Base-by-base conservation (phyloP, 2,329 filamentous ascomycete species). In the Colletotrichum horii region DNA sequence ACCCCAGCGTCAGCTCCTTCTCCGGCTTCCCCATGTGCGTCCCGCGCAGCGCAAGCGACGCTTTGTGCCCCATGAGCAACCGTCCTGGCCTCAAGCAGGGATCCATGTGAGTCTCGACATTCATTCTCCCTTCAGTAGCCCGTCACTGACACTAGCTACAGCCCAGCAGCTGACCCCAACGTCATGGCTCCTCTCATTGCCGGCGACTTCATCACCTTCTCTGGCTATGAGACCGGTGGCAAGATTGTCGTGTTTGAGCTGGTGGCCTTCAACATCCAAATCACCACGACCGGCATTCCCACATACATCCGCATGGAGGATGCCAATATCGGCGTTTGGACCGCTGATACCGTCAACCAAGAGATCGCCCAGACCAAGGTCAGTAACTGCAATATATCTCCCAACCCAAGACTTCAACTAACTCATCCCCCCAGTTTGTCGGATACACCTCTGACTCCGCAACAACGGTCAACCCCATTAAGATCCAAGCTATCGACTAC, bases 1-100 rank as follows among this genome's bases (percentile, higher is more conserved):
- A 85, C 76, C 88, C 88, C 1, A 86, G 84, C 66, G 83, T 89
- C 68, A 84, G 82, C 6, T 83, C 86, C 7, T 89, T 88, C 79
- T 86, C 84, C 7, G 88, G 88, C 1, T 89, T 89, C 67, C 88
- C 88, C 4, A 89, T 89, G 87, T 89, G 88, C 70, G 85, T 89
- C n/a, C 87, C 86, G 1, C 82, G 88, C 22, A 84, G 83, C 22
- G 74, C 80, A 16, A 80, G 78, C 38, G 83, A 86, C 56, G 66
- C 79, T 1, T 79, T 82, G 19, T 87, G 86, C 74, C 84, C 84
- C 9, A 60, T 75, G 14, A 81, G 81, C 15, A 87, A 87, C 71
- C 82, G 84, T 78, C 26, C 81, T 6, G 68, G 61, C 9, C 65
- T 43, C 15, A 78, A 74, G 56, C 78, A 79, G 19, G 78, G 78